Evolutionary conservation across 1,139 yeast genomes (phyloP).

Genomic region (Chernovozyma aurita): DNA sequence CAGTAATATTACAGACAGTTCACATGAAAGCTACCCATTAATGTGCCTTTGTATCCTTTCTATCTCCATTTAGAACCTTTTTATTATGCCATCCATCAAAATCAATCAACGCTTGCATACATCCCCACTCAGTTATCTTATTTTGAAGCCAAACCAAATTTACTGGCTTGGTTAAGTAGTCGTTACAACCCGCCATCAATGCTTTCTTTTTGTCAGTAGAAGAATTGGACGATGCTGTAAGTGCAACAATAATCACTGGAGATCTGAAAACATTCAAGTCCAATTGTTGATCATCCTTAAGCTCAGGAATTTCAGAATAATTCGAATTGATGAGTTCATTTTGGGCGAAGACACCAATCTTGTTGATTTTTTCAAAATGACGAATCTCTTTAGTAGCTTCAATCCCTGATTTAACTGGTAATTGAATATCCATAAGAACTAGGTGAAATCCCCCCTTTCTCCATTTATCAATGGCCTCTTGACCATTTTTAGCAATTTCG

Average conservation of each 20-base stretch:
- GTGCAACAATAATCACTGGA: conserved; percentile 93
- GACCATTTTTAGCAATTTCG: conserved; percentile 84
- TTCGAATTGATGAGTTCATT: conserved; percentile 27
- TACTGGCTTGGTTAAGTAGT: conserved; percentile 94
- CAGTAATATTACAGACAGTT: too few relatives aligned
- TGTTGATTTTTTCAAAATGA: conserved; percentile 71
- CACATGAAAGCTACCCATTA: too few relatives aligned
- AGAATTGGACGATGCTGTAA: conserved; percentile 82
- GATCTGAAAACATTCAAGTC: conserved; percentile 66
- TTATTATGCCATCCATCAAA: conserved; percentile 84
- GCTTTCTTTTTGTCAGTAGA: conserved; percentile 90
- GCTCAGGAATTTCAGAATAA: conserved; percentile 16
- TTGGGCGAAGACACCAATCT: conserved; percentile 75
- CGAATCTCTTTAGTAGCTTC: conserved; percentile 91
- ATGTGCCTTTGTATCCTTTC: too few relatives aligned
- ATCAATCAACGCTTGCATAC: conserved; percentile 96
- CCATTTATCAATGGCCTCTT: conserved; percentile 92
- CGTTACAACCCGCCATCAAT: conserved; percentile 94
- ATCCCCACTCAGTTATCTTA: conserved; percentile 94
- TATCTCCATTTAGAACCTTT: conserved; percentile 5
- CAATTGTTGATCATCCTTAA: conserved; percentile 38
- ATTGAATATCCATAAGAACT: conserved; percentile 90
- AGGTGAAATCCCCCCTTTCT: conserved; percentile 86
- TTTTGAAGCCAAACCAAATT: conserved; percentile 90
- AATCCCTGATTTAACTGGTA: conserved; percentile 89